phyloP scores from a whole-genome alignment of 805 yeast species.

The Saccharomycopsis schoenii region DNA sequence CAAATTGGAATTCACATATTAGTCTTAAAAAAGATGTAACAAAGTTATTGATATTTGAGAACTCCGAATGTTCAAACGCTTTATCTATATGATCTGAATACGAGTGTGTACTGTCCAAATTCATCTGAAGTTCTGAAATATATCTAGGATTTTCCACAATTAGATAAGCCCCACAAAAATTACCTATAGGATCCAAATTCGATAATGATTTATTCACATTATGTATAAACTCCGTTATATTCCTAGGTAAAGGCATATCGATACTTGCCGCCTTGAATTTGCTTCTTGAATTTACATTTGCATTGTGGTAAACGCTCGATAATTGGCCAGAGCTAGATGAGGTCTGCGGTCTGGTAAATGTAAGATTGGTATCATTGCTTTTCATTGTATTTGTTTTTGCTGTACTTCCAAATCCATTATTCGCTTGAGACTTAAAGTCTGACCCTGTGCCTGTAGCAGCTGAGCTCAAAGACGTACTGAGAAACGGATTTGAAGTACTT shows the following conservation, averaged over 20 bases:
- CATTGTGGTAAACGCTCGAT: background rate
- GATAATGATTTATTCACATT: background rate
- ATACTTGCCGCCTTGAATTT: background rate
- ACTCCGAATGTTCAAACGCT: background rate
- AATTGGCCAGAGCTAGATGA: background rate
- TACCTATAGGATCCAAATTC: background rate
- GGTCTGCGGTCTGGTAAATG: background rate
- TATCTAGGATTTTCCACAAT: background rate
- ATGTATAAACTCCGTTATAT: background rate
- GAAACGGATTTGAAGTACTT: background rate
- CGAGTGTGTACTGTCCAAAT: background rate
- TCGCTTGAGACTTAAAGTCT: background rate
- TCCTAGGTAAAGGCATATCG: background rate
- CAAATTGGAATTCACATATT: conserved; percentile 7
- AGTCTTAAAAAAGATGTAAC: background rate
- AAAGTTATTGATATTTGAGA: background rate
- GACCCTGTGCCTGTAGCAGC: background rate
- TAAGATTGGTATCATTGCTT: background rate
- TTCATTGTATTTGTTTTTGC: background rate
- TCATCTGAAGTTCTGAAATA: background rate
- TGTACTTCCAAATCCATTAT: background rate
- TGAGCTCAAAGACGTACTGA: background rate
- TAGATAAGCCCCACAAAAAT: background rate
- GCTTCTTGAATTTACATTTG: background rate
- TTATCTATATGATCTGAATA: background rate